Base-by-base conservation (phyloP, 306 rosid genomes). In the Gynostemma pentaphyllum region DNA sequence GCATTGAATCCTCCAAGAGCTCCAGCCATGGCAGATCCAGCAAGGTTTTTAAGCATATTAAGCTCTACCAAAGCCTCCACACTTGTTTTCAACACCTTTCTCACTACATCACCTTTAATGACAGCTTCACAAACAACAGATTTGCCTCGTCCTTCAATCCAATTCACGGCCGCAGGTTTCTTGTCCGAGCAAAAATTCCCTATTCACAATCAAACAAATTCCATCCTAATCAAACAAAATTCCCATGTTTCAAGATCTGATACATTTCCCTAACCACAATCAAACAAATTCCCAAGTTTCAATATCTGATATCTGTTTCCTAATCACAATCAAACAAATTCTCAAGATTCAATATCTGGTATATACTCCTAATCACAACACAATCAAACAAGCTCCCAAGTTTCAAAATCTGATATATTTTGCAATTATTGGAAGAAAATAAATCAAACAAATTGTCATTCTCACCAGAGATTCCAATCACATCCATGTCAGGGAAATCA, bases 1-100 rank as follows among this genome's bases (percentile, higher is more conserved):
- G 98, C 96, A 34, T 92, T 92, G 77, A 86, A 92, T 2, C 98
- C 98, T 5, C 98, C 98, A 7, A 92, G 92, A 63, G 96, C 88
- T 47, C 98, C 98, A 14, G 98, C 98, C 52, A 86, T 13, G 9
- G 96, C 98, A 0, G 95, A 92, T 2, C 98, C 98, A 5, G 94
- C 46, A 32, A 92, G 98, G 59, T 92, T 88, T 59, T 92, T 92
- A 18, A 92, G 86, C 98, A 92, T 84, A 79, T 92, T 92, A 10
- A 92, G 96, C 74, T 92, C 98, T 28, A 81, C 82, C 53, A 92
- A 68, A 8, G 90, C 81, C 66, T 24, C 87, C 12, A 92, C 96
- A 16, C 64, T 82, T 1, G 87, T 92, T 72, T 92, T 92, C 81
- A 92, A 64, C 4, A 92, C 98, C 63, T 86, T 88, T 65, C 64